Evolutionary conservation across 805 yeast species (phyloP), one percentile per base, ranked within the genome.

Genomic region (Metschnikowia gelsemii): DNA sequence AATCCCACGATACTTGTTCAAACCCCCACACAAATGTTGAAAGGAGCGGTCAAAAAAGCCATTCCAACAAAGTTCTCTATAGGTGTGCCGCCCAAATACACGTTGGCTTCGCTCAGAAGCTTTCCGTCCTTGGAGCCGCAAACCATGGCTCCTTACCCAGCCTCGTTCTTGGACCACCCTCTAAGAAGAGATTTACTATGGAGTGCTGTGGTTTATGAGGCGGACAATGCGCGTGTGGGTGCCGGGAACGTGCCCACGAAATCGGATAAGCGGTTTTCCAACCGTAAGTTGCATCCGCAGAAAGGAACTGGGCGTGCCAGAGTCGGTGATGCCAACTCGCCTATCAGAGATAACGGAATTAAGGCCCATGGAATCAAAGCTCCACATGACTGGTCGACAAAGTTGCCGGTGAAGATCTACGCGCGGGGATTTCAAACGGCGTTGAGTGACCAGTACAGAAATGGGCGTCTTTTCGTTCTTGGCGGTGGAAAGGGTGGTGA

Each of bases 261-360:
- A 64, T 78, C 87, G 26, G 91, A 87, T 54, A 84, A 84, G 64
- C 89, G 90, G 45, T 90, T 78, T 62, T 84, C 95, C 18, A 78
- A 95, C 63, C 76, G 77, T 57, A 93, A 93, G 61, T 70, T 93
- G 52, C 73, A 79, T 27, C 87, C 88, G 22, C 99, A 93, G 67
- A 93, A 93, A 66, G 98, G 98, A 46, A 70, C 87, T 12, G 99
- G 99, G 67, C 76, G 78, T 47, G 99, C 99, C 40, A 82, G 99
- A 73, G 84, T 80, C 40, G 99, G 99, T 70, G 97, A 90, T 66
- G 89, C 86, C 45, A 91, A 90, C 57, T 87, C 96, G 18, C 99
- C 99, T 36, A 84, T 82, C 32, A 82, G 96, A 68, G 81, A 79
- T 57, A 87, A 85, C 57, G 96, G 96, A 62, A 89, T 91, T 39